These are phyloP conservation scores for Seiridium unicorne DNA, from an alignment of 2,329 filamentous ascomycete genomes.

Conservation along the genomic window DNA sequence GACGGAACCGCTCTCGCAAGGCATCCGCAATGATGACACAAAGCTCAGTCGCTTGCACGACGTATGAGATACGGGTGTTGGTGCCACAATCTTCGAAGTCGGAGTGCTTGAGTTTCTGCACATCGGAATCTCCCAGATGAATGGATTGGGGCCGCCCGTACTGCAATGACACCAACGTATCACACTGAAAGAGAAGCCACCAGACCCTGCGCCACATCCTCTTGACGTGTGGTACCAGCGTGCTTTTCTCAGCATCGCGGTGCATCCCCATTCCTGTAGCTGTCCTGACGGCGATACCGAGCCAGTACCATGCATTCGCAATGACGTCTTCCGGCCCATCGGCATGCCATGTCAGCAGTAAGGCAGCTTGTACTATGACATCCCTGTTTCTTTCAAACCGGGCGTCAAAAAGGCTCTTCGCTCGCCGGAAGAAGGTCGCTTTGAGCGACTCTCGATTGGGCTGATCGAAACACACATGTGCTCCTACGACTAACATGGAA, in stretches of 20 bases:
- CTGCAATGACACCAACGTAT: conserved; percentile 32
- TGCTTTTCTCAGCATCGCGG: conserved; percentile 29
- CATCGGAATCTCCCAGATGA: conserved; percentile 10
- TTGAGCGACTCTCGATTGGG: conserved; percentile 41
- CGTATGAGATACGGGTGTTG: conserved; percentile 1
- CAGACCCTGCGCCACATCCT: conserved; percentile 35
- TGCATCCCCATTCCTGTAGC: conserved; percentile 55
- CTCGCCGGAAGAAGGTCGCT: conserved; percentile 47
- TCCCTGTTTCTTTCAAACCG: conserved; percentile 53
- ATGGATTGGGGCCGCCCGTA: conserved; percentile 10
- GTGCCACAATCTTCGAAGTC: conserved; percentile 10
- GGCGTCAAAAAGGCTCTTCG: conserved; percentile 51
- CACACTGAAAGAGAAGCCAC: conserved; percentile 39
- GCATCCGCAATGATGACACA: conserved; percentile 6
- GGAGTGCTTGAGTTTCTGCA: conserved; percentile 1
- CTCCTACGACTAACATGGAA: conserved; percentile 48
- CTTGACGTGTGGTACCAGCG: conserved; percentile 28
- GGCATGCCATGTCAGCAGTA: conserved; percentile 55
- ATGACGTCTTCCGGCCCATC: conserved; percentile 54
- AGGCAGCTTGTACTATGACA: conserved; percentile 50
- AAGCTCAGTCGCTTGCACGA: conserved; percentile 9
- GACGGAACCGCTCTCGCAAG: conserved; percentile 9
- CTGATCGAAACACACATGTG: conserved; percentile 42
- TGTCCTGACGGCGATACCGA: conserved; percentile 50
- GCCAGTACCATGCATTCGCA: conserved; percentile 51